These are phyloP conservation scores for Cladophialophora psammophila DNA, from an alignment of 2,329 filamentous ascomycete genomes.

Conservation along the genomic window DNA sequence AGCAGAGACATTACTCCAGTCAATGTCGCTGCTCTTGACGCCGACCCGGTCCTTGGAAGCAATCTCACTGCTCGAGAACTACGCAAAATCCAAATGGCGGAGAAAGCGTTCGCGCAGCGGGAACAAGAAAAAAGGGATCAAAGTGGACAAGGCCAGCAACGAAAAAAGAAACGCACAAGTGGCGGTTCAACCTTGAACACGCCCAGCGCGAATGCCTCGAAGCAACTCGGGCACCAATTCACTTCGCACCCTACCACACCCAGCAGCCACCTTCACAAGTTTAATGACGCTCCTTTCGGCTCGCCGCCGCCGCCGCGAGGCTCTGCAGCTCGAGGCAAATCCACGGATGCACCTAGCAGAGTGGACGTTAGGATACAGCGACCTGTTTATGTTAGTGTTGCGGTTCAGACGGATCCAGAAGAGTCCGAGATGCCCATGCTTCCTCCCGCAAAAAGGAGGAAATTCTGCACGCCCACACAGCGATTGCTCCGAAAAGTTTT, in stretches of 20 bases:
- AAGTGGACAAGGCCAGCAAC: conserved; percentile 50
- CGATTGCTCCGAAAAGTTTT: conserved; percentile 53
- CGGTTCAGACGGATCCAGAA: conserved; percentile 55
- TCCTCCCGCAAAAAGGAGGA: conserved; percentile 42
- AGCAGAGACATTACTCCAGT: conserved; percentile 70
- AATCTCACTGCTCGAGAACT: conserved; percentile 68
- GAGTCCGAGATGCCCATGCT: conserved; percentile 44
- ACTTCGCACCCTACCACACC: conserved; percentile 33
- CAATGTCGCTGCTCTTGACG: conserved; percentile 54
- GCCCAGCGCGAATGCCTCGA: conserved; percentile 50
- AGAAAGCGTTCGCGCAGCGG: conserved; percentile 67
- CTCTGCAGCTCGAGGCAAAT: conserved; percentile 39
- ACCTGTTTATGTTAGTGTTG: conserved; percentile 51
- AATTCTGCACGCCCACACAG: conserved; percentile 52
- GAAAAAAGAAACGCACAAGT: conserved; percentile 65
- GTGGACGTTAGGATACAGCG: conserved; percentile 45
- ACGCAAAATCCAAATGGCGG: conserved; percentile 68
- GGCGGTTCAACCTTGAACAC: conserved; percentile 62
- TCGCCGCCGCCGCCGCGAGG: conserved; percentile 47
- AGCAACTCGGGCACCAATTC: conserved; percentile 28
- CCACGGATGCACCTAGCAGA: conserved; percentile 42
- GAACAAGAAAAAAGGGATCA: conserved; percentile 63
- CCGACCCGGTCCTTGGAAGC: conserved; percentile 49
- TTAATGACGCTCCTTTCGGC: conserved; percentile 40
- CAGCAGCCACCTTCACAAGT: conserved; percentile 19